These are phyloP conservation scores for Xylaria sp. DNA, from an alignment of 2,329 filamentous ascomycete genomes.

Conservation along the genomic window DNA sequence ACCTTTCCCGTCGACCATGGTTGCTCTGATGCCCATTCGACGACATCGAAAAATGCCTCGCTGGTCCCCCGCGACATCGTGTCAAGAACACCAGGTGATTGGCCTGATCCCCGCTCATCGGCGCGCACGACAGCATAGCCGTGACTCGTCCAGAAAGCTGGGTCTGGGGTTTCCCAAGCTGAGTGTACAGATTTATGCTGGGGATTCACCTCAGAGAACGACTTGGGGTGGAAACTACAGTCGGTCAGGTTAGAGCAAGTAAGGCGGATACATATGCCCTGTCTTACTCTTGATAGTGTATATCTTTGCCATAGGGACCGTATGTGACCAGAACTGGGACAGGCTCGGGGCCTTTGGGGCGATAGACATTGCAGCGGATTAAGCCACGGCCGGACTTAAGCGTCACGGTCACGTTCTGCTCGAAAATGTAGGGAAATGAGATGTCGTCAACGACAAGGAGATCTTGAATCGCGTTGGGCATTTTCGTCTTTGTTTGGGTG, in stretches of 20 bases:
- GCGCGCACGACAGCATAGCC: slow-evolving; percentile 67
- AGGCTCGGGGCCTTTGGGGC: slow-evolving; percentile 1
- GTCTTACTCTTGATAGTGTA: slow-evolving; percentile 62
- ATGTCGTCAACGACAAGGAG: slow-evolving; percentile 16
- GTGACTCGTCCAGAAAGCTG: slow-evolving; percentile 64
- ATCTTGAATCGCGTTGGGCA: slow-evolving; percentile 18
- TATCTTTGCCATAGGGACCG: slow-evolving; percentile 79
- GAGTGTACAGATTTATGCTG: slow-evolving; percentile 65
- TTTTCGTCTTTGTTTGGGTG: not conserved
- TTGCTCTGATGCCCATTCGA: slow-evolving; percentile 62
- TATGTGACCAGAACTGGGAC: slow-evolving; percentile 75
- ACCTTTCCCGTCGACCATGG: slow-evolving; percentile 62
- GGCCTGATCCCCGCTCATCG: slow-evolving; percentile 61
- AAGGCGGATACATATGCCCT: not conserved
- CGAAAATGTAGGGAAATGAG: slow-evolving; percentile 20
- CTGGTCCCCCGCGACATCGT: slow-evolving; percentile 62
- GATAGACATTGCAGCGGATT: slow-evolving; percentile 25
- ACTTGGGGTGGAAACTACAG: slow-evolving; percentile 54
- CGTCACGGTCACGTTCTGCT: slow-evolving; percentile 25
- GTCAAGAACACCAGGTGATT: slow-evolving; percentile 60
- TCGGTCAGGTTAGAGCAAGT: slow-evolving; percentile 33
- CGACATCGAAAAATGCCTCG: slow-evolving; percentile 61
- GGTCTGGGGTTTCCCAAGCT: slow-evolving; percentile 70
- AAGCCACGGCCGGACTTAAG: not conserved
- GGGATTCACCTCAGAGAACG: slow-evolving; percentile 62